These are phyloP conservation scores for Glycine soja DNA, from an alignment of 306 rosid genomes.

Conservation along the genomic window DNA sequence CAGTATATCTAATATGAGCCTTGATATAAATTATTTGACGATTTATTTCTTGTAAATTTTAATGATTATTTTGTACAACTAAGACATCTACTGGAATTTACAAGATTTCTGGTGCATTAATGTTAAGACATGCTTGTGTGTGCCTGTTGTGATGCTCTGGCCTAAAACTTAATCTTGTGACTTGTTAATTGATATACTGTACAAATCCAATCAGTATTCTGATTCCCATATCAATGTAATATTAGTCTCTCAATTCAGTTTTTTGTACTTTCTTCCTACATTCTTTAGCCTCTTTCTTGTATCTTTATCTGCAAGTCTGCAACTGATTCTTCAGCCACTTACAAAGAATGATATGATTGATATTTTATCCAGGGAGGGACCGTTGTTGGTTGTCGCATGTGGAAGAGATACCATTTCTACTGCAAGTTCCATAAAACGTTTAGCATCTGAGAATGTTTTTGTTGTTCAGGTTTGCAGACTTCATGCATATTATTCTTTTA, in stretches of 20 bases:
- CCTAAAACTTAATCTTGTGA: conserved; percentile 17
- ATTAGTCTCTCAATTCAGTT: conserved; percentile 24
- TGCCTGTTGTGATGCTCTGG: conserved; percentile 21
- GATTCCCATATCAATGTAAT: conserved; percentile 13
- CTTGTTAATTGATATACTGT: conserved; percentile 11
- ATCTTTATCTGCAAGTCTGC: conserved; percentile 6
- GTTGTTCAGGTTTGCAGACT: conserved; percentile 78
- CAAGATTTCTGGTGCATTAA: conserved; percentile 37
- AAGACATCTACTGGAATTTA: conserved; percentile 13
- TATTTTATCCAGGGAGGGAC: conserved; percentile 79
- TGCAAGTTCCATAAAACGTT: conserved; percentile 78
- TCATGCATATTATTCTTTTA: conserved; percentile 21
- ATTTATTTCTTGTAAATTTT: conserved; percentile 4
- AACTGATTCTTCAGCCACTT: conserved; percentile 24
- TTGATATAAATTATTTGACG: conserved; percentile 21
- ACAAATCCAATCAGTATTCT: conserved; percentile 20
- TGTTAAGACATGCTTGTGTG: conserved; percentile 23
- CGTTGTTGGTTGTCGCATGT: conserved; percentile 86
- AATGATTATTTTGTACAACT: conserved; percentile 4
- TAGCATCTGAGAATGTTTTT: conserved; percentile 82
- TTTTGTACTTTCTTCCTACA: conserved; percentile 26
- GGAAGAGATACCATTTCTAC: conserved; percentile 90
- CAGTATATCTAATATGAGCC: conserved; percentile 28
- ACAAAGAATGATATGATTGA: conserved; percentile 35
- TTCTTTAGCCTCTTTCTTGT: conserved; percentile 19